Base-by-base conservation (phyloP, 2,329 filamentous ascomycete species). In the Aspergillus fijiensis region DNA sequence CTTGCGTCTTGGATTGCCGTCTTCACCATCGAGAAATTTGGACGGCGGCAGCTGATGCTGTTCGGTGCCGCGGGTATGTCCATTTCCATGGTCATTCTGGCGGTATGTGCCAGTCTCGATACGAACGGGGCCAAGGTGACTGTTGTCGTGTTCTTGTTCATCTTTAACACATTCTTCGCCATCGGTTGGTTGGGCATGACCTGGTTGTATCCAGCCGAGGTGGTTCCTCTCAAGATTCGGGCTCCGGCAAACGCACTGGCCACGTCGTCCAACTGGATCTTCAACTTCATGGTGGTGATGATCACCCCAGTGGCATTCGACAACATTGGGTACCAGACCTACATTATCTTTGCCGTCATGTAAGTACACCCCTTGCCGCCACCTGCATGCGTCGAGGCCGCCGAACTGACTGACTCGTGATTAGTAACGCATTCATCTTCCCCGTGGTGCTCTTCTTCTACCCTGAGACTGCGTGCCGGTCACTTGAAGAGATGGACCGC, bases 141-240 rank as follows among this genome's bases (percentile, higher is more conserved):
- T 3, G 69, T 70, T 23, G 65, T 66, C 0, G 72, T 73, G 1
- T 75, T 75, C 64, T 64, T 89, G 14, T 89, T 89, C 71, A 83
- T 86, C 3, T 89, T 88, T 74, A 89, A 89, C 64, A 86, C 86
- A 1, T 87, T 86, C 62, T 89, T 88, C 62, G 87, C 85, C 23
- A 84, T 86, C 0, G 87, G 84, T 0, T 88, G 85, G 85, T 71
- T 88, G 5, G 85, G 85, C 14, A 81, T 87, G 59, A 86, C 86
- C 1, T 89, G 85, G 86, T 51, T 75, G 27, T 74, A 76, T 57
- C 74, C 80, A 0, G 79, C 81, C 48, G 82, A 82, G 60, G 76
- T 82, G 64, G 82, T 82, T 59, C 72, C 85, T 31, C 73, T 88
- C 61, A 79, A 81, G 61, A 87, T 85, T 52, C 82, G 85, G 62